Evolutionary conservation across 805 yeast genomes (phyloP).

Genomic region (Wickerhamomyces ciferrii): DNA sequence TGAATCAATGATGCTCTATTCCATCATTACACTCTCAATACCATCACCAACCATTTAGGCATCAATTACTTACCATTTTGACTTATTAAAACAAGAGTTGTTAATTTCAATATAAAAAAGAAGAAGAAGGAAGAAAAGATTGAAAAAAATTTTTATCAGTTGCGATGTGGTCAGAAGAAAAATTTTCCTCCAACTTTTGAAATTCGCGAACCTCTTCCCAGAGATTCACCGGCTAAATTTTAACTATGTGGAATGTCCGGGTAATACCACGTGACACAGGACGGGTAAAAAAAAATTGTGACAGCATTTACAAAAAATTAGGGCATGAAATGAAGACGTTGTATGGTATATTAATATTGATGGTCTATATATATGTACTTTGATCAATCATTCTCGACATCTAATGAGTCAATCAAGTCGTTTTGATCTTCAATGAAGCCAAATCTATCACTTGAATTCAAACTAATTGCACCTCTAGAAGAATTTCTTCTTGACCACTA

Average conservation of each 20-base stretch:
- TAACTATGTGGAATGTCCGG: neutral
- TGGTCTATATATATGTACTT: neutral
- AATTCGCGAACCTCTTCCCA: too few relatives aligned
- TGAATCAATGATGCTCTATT: neutral
- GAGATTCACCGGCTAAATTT: too few relatives aligned
- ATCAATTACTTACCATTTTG: neutral
- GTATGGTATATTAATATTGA: neutral
- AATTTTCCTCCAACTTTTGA: neutral
- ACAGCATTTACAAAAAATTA: neutral
- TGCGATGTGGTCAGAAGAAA: neutral
- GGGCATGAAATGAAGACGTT: neutral
- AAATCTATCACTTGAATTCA: slow-evolving; percentile 24
- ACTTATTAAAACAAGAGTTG: neutral
- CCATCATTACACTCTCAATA: neutral
- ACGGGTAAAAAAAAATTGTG: too few relatives aligned
- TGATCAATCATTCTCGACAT: slow-evolving; percentile 18
- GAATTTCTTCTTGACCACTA: slow-evolving; percentile 11
- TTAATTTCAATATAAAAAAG: neutral
- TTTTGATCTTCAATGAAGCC: slow-evolving; percentile 36
- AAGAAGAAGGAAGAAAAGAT: neutral
- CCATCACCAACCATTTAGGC: neutral
- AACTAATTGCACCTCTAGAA: slow-evolving; percentile 11
- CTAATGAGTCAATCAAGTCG: slow-evolving; percentile 33
- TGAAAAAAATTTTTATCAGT: neutral
- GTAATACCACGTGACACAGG: slow-evolving; percentile 10